These are phyloP conservation scores for Escovopsis weberi DNA, from an alignment of 2,329 filamentous ascomycete species.

Conservation along the genomic window DNA sequence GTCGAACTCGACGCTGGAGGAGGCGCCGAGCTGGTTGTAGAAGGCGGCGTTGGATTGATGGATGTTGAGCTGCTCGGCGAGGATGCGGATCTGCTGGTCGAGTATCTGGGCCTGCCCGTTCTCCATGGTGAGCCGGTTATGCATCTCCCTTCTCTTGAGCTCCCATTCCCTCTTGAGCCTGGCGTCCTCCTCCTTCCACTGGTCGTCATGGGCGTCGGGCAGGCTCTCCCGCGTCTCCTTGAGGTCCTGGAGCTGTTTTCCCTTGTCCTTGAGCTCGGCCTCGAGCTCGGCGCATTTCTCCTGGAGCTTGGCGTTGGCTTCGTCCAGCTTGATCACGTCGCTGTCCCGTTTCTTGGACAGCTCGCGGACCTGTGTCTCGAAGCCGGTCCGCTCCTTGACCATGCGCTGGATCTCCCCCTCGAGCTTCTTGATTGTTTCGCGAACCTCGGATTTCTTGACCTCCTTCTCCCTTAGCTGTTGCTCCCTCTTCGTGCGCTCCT, in stretches of 20 bases:
- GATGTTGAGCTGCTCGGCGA: slow-evolving; percentile 32
- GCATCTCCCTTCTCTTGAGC: slow-evolving; percentile 35
- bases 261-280: slow-evolving; percentile 51
- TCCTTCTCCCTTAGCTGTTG: slow-evolving; percentile 54
- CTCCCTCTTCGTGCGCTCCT: slow-evolving; percentile 66
- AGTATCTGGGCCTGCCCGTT: slow-evolving; percentile 31
- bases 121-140: slow-evolving; percentile 32
- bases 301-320: slow-evolving; percentile 45
- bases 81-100: slow-evolving; percentile 29
- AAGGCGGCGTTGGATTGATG: slow-evolving; percentile 28
- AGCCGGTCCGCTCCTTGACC: slow-evolving; percentile 38
- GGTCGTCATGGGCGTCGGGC: slow-evolving; percentile 46
- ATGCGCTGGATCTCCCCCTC: slow-evolving; percentile 47
- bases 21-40: slow-evolving; percentile 16
- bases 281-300: slow-evolving; percentile 52
- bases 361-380: slow-evolving; percentile 37
- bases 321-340: slow-evolving; percentile 36
- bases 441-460: slow-evolving; percentile 51
- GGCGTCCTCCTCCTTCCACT: slow-evolving; percentile 35
- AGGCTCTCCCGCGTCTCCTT: slow-evolving; percentile 55
- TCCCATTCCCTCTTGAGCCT: slow-evolving; percentile 43
- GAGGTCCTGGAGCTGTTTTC: slow-evolving; percentile 56
- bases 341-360: slow-evolving; percentile 36
- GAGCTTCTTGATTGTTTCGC: slow-evolving; percentile 56
- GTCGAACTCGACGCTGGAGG: slow-evolving; percentile 32